Evolutionary conservation across 2,329 filamentous ascomycete species (phyloP), one percentile per base, ranked within the genome.

Genomic region (Coniella lustricola): DNA sequence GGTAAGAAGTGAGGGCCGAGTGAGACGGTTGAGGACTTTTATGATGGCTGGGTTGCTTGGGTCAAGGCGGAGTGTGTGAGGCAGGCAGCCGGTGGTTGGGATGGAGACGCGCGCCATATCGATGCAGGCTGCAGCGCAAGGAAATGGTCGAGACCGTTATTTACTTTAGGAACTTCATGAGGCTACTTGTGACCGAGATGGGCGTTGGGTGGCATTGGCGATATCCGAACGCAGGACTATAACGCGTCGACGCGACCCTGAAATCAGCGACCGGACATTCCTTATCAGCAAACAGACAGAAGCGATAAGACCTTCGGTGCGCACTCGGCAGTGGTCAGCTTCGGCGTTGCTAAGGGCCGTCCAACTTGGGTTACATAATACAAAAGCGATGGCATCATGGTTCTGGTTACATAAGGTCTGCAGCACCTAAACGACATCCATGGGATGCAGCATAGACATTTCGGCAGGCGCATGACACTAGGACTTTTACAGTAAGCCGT

Each of bases 71-170:
- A 89, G 73, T 22, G 79, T 76, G 44, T 86, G 83, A n/a, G 84
- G 76, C 43, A 93, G 76, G 56, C 84, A 81, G 48, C 81, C 81
- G 44, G 79, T 81, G 40, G 85, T 87, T 16, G 87, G 87, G 33
- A 87, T 72, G 48, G 83, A 83, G 51, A 85, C 67, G 45, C 70
- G 73, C 44, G 75, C 67, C 75, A 79, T 79, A 10, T 21, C 40
- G 45, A 34, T 2, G 33, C 18, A n/a, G 16, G 9, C 18, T 3
- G 8, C 10, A n/a, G 29, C 13, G 4, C n/a, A 12, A 4, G 10
- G 25, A 20, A 17, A 17, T 21, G 32, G 14, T 32, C 21, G 22
- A 21, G 36, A 29, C n/a, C n/a, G 25, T 29, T 16, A n/a, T n/a
- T 37, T 10, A 12, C 17, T 16, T 17, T 3, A 29, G 17, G 29